phyloP scores from a whole-genome alignment of 1,139 yeast genomes.

The Eremothecium cymbalariae region DNA sequence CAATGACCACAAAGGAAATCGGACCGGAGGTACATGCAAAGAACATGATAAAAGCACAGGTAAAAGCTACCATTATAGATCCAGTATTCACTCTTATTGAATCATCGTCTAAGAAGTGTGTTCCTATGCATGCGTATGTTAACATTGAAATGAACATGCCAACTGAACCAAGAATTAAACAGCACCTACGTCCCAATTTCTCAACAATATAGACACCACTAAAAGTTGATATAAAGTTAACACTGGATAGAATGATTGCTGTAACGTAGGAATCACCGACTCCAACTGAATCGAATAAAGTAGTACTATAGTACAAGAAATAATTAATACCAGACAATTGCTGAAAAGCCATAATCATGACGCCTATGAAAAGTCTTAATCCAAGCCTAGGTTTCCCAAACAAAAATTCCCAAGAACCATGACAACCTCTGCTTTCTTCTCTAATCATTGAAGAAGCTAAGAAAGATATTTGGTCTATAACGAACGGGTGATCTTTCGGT shows the following conservation, averaged over 20 bases:
- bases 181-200: constrained; percentile 56
- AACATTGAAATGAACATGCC: constrained; percentile 57
- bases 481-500: constrained; percentile 37
- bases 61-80: constrained; percentile 61
- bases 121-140: constrained; percentile 58
- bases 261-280: constrained; percentile 38
- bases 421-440: neutral
- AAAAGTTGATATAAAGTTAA: constrained; percentile 70
- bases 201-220: constrained; percentile 62
- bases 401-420: constrained; percentile 34
- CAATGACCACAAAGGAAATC: constrained; percentile 61
- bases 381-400: constrained; percentile 42
- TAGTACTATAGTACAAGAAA: constrained; percentile 50
- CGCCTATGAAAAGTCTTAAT: constrained; percentile 44
- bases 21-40: constrained; percentile 88
- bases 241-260: constrained; percentile 64
- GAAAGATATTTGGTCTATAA: constrained; percentile 38
- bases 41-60: constrained; percentile 65
- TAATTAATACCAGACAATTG: constrained; percentile 54
- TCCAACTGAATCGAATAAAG: constrained; percentile 45
- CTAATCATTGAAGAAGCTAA: constrained; percentile 26
- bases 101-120: constrained; percentile 35
- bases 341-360: constrained; percentile 48
- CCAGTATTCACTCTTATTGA: constrained; percentile 43
- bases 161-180: constrained; percentile 53